phyloP scores from a whole-genome alignment of 805 yeast species.

The Teunomyces panamensis region DNA sequence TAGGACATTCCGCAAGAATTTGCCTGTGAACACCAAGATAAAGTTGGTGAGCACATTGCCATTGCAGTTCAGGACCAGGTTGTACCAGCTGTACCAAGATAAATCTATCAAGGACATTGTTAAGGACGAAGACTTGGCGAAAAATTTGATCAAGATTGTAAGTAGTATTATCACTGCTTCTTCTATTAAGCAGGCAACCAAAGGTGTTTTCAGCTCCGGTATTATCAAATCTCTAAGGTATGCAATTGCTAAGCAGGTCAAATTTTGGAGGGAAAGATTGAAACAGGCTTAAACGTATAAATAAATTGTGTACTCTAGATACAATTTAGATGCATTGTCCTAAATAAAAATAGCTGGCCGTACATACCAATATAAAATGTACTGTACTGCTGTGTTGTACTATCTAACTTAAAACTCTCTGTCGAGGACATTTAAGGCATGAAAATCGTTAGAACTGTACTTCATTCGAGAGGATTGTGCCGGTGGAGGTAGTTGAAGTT shows the following conservation, averaged over 20 bases:
- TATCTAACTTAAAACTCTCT: slow-evolving; percentile 12
- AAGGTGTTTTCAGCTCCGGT: slow-evolving; percentile 91
- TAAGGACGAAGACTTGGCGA: slow-evolving; percentile 33
- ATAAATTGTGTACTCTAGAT: background rate
- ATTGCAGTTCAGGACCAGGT: slow-evolving; percentile 14
- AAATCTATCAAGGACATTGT: slow-evolving; percentile 44
- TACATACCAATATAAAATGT: background rate
- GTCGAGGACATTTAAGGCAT: slow-evolving; percentile 18
- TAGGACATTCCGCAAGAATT: slow-evolving; percentile 15
- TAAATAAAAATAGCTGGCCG: background rate
- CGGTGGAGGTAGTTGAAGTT: slow-evolving; percentile 6
- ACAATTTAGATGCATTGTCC: background rate
- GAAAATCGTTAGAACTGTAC: slow-evolving; percentile 12
- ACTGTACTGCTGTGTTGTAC: background rate
- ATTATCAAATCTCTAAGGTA: slow-evolving; percentile 63
- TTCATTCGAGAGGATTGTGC: slow-evolving; percentile 3
- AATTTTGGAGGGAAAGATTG: slow-evolving; percentile 17
- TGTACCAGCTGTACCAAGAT: slow-evolving; percentile 30
- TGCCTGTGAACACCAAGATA: slow-evolving; percentile 17
- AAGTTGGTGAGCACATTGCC: slow-evolving; percentile 23
- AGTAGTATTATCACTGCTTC: slow-evolving; percentile 56
- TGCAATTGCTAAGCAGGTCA: slow-evolving; percentile 64
- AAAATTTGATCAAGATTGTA: slow-evolving; percentile 26
- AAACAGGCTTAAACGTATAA: background rate
- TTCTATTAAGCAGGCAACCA: slow-evolving; percentile 72